Evolutionary conservation across 208 protist genomes (phyloP), one percentile per base, ranked within the genome.

Genomic region (Novymonas esmeraldas): DNA sequence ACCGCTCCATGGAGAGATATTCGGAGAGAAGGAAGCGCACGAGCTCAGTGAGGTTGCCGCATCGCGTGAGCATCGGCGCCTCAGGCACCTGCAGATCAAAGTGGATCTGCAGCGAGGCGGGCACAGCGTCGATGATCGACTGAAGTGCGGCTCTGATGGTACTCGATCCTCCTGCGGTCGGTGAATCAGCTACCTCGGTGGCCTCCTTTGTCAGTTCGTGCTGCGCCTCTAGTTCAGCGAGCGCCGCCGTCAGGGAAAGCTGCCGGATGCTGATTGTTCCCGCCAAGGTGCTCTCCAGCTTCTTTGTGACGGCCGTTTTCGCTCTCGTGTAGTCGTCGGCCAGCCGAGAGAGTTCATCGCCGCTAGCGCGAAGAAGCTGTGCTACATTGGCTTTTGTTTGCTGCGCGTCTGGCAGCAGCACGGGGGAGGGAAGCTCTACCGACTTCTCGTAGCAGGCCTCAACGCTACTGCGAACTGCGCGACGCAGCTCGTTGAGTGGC

Each of bases 1-100:
- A 76, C 14, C 56, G 52, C 33, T 76, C 70, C 70, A 64, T 76
- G 14, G 70, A 76, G 16, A 76, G 39, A n/a, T 76, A 76, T 46
- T 76, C 70, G 11, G 70, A 63, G 10, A 70, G 45, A 18, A 76
- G 60, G 44, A 76, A 76, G 7, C 45, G 41, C 0, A 76, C 20
- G 14, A 76, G 70, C 11, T 48, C 20, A 6, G 59, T 29, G 16
- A 76, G 56, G 54, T 49, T 56, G 28, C 6, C 33, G 29, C 70
- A 76, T 11, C 36, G 70, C n/a, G 1, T 54, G 6, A 68, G 44
- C 16, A 70, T 64, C 6, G 64, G 59, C 2, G 72, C 45, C 10
- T 78, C 64, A 0, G 18, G 41, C 36, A 24, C 28, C 44, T 78
- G 63, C 31, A 78, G 38, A 2, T 63, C 3, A 57, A 78, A 78